Evolutionary conservation across 83 land plant species (phyloP).

Genomic region (Larix sibirica): DNA sequence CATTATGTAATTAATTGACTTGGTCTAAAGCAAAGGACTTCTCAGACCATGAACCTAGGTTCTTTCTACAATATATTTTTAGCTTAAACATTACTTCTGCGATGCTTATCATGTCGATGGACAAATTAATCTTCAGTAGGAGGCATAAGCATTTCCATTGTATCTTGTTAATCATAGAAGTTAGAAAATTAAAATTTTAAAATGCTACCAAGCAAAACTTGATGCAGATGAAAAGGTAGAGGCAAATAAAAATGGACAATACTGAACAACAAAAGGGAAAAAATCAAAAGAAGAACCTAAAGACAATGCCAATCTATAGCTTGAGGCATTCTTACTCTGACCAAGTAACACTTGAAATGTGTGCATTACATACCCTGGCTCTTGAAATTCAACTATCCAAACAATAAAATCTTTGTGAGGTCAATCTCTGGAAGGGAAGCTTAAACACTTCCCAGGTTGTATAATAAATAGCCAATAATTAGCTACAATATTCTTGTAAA

Average conservation of each 20-base stretch:
- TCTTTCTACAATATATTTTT: neutral
- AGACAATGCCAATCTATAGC: neutral
- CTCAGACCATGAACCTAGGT: neutral
- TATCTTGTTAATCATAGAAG: too few relatives aligned
- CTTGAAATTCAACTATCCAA: neutral
- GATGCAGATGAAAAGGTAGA: too few relatives aligned
- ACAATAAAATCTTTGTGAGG: neutral
- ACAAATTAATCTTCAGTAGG: constrained; percentile 1
- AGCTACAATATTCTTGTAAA: neutral
- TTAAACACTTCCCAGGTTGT: neutral
- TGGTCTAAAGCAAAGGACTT: neutral
- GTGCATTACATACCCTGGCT: neutral
- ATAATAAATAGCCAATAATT: neutral
- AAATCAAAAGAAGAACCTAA: neutral
- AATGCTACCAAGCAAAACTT: too few relatives aligned
- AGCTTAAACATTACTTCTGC: neutral
- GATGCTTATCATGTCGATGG: neutral
- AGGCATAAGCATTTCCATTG: neutral
- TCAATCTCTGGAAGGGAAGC: too few relatives aligned
- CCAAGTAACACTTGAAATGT: neutral
- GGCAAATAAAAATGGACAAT: too few relatives aligned
- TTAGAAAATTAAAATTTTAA: too few relatives aligned
- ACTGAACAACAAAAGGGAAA: too few relatives aligned
- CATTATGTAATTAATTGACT: neutral
- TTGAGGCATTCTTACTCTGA: neutral